A percentile compares a stretch with the other conserved stretches of the same genome.
Conservation (phyloP, 2,329 filamentous ascomycete species). For the Penicillium sp. region DNA sequence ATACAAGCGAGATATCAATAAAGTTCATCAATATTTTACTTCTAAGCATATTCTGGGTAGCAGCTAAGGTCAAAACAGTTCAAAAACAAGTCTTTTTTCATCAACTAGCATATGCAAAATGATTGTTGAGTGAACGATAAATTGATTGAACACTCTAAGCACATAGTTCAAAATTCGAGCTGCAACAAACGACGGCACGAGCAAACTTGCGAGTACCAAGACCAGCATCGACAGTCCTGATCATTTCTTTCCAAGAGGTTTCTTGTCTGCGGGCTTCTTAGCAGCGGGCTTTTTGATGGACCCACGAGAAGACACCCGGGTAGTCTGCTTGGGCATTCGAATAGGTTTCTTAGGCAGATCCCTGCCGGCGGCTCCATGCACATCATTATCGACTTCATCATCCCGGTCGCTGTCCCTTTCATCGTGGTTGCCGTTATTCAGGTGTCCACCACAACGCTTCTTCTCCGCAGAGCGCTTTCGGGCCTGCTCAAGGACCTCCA, state of each 20-base stretch:
- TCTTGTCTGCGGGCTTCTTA: neutral
- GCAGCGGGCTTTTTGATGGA: slow-evolving; percentile 7
- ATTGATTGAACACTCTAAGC: neutral
- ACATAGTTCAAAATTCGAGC: neutral
- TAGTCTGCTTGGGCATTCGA: too few relatives aligned
- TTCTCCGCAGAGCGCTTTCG: neutral
- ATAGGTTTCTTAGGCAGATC: too few relatives aligned
- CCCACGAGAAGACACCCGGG: neutral
- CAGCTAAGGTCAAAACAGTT: too few relatives aligned
- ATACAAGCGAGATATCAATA: too few relatives aligned
- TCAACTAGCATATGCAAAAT: too few relatives aligned
- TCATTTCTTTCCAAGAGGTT: neutral
- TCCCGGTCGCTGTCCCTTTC: neutral
- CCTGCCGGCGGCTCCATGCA: too few relatives aligned
- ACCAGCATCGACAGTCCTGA: neutral
- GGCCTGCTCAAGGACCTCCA: slow-evolving; percentile 14
- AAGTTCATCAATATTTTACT: too few relatives aligned
- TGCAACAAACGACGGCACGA: neutral
- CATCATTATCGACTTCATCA: neutral
- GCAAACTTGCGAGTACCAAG: neutral
- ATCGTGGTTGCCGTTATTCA: too few relatives aligned
- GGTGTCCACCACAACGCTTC: neutral
- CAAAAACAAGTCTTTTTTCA: too few relatives aligned
- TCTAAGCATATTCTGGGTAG: too few relatives aligned
- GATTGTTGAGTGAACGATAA: neutral